These are phyloP conservation scores for Moesziomyces sp. DNA, from an alignment of 1,284 basidiomycete species.

Conservation along the genomic window DNA sequence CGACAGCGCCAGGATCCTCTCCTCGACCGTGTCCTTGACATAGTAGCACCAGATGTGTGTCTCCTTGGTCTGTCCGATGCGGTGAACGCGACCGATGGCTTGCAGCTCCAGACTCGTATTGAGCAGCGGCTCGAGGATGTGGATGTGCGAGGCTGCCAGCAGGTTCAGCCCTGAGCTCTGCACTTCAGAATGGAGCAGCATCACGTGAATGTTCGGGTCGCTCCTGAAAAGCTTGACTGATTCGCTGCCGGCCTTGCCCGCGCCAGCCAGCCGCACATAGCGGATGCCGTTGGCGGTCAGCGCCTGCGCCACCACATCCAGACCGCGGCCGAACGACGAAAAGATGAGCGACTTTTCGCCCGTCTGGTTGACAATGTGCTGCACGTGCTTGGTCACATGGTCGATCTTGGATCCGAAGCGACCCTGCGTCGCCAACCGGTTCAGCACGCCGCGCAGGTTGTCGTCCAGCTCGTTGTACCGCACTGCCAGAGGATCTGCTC, in stretches of 20 bases:
- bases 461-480: slow-evolving; percentile 43
- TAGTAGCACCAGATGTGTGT: slow-evolving; percentile 60
- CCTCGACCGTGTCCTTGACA: slow-evolving; percentile 61
- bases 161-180: slow-evolving; percentile 63
- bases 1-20: slow-evolving; percentile 51
- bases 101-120: slow-evolving; percentile 62
- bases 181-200: slow-evolving; percentile 64
- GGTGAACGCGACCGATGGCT: slow-evolving; percentile 62
- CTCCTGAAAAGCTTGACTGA: slow-evolving; percentile 49
- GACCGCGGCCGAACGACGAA: slow-evolving; percentile 60
- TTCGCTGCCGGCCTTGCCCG: slow-evolving; percentile 35
- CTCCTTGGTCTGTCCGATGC: slow-evolving; percentile 61
- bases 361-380: slow-evolving; percentile 33
- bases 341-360: slow-evolving; percentile 64
- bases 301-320: slow-evolving; percentile 59
- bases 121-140: slow-evolving; percentile 63
- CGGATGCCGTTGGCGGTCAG: slow-evolving; percentile 56
- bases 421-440: slow-evolving; percentile 37
- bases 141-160: slow-evolving; percentile 55
- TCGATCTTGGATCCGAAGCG: slow-evolving; percentile 63
- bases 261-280: slow-evolving; percentile 48
- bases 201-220: slow-evolving; percentile 42
- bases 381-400: slow-evolving; percentile 55
- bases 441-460: slow-evolving; percentile 27
- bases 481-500: slow-evolving; percentile 9